Percentiles rank a stretch among this genome's conserved stretches.
Conservation (phyloP, 306 rosid genomes). For the barrel medic (Medicago truncatula) region MtrunA17r5.0-ANR NC_053042.1:36325501-36326000, state of each 20-base stretch:
- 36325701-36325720: constrained; percentile 3
- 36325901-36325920: not conserved
- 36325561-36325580: not conserved
- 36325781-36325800: not conserved
- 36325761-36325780: not conserved
- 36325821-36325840: not conserved
- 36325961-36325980: constrained; percentile 3
- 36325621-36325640: not conserved
- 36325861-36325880: not conserved
- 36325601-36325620: not conserved
- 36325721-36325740: not conserved
- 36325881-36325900: not conserved
- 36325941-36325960: not conserved
- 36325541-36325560: not conserved
- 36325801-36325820: constrained; percentile 7
- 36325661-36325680: constrained; percentile 6
- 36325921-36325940: not conserved
- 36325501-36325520: constrained; percentile 24
- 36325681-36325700: not conserved
- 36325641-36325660: not conserved
- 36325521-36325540: not conserved
- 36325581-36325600: not conserved
- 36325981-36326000: not conserved
- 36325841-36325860: not conserved
- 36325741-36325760: not conserved